Evolutionary conservation across 129 eudicot genomes (phyloP), one percentile per base, ranked within the genome.

Genomic region (Oenanthe sinensis): DNA sequence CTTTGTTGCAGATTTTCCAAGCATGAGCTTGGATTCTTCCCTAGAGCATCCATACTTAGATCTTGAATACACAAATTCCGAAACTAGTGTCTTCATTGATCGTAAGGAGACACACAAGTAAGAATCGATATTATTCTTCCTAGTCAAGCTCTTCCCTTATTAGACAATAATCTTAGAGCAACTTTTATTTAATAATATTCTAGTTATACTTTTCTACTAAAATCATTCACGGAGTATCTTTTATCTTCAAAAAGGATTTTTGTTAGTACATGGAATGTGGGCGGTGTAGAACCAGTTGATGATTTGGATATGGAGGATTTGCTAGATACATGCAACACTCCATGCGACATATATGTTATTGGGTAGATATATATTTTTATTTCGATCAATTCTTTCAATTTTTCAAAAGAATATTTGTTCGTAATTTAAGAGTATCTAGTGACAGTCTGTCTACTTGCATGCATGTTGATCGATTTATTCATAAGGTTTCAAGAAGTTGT

Each of bases 401-500:
- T 50, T 50, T 50, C 17, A 50, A 19, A 17, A 12, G 42, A 5
- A 5, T 39, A 39, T 39, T 39, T 39, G 42, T 39, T 39, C 1
- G 42, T 39, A 39, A 2, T 60, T 60, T n/a, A 52, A 24, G 15
- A 24, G 33, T 9, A 60, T 60, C 68, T 60, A 0, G n/a, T n/a
- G 68, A 9, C 68, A 60, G 5, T 60, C 10, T 15, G 68, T 60
- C 2, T 22, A 60, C 22, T 47, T 63, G 20, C 9, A 20, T 30
- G 19, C 52, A 46, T 17, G 77, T 65, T 44, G 75, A 17, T 48
- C 22, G 33, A 42, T 49, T 7, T 37, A 14, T 36, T 39, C 0
- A 11, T 12, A 74, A 85, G 88, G 85, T 85, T 85, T 70, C 88
- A 85, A 82, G 88, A 85, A 85, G 80, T 85, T 55, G 85, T 85